Conservation (phyloP, 768 basidiomycete species). For the Pisolithus microcarpus region DNA sequence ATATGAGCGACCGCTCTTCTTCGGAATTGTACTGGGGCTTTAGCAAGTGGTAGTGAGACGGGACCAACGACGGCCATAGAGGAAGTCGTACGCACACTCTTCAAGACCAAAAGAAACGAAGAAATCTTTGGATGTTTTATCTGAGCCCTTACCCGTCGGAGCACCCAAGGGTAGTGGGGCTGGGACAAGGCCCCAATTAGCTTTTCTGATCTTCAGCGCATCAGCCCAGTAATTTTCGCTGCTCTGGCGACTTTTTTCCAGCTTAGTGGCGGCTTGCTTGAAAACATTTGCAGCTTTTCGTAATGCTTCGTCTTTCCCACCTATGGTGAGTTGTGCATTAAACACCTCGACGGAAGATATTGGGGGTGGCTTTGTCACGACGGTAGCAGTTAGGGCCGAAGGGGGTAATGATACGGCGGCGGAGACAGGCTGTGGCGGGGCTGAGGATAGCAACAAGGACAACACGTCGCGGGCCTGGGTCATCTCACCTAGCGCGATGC, state of each 20-base stretch:
- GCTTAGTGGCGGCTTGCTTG: constrained; percentile 58
- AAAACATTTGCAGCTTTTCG: constrained; percentile 68
- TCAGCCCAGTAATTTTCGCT: constrained; percentile 79
- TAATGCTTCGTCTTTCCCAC: constrained; percentile 75
- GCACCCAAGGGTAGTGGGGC: constrained; percentile 70
- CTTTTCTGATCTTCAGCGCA: constrained; percentile 66
- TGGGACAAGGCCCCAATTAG: constrained; percentile 76
- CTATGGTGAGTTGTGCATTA: constrained; percentile 63
- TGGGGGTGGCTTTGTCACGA: constrained; percentile 59
- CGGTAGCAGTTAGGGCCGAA: constrained; percentile 48
- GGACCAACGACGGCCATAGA: not conserved
- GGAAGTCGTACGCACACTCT: constrained; percentile 52
- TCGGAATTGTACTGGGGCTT: constrained; percentile 60
- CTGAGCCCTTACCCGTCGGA: constrained; percentile 66
- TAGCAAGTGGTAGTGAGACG: constrained; percentile 5
- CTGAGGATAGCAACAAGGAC: constrained; percentile 44
- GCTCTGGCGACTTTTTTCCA: constrained; percentile 54
- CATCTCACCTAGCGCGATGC: constrained; percentile 76
- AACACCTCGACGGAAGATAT: constrained; percentile 65
- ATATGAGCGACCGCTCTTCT: constrained; percentile 66
- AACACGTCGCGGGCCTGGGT: constrained; percentile 68
- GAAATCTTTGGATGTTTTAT: constrained; percentile 77
- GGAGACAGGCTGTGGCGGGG: constrained; percentile 29
- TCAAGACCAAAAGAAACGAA: constrained; percentile 74
- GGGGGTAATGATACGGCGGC: constrained; percentile 23